Conservation (phyloP, 108 stramenopile species). For the Mayamaea pseudoterrestris region DNA sequence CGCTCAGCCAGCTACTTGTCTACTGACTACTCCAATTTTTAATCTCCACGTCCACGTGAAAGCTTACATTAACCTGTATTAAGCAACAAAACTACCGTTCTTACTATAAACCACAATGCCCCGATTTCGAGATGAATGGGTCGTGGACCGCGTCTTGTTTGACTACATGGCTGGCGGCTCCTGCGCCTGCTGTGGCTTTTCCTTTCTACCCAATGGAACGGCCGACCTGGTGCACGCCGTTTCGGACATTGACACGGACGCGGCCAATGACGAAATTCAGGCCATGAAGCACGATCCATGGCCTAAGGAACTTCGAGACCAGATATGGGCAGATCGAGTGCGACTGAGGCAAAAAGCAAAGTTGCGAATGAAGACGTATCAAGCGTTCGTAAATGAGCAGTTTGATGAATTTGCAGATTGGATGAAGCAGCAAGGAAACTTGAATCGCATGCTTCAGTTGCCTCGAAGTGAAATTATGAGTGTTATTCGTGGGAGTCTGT, state of each 20-base stretch:
- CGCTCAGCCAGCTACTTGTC: too few species aligned
- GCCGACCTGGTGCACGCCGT: constrained; percentile 55
- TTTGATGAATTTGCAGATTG: constrained; percentile 17
- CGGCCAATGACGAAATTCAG: constrained; percentile 42
- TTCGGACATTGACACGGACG: constrained; percentile 78
- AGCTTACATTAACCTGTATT: too few species aligned
- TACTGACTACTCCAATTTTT: too few species aligned
- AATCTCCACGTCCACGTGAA: too few species aligned
- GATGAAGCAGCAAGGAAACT: constrained; percentile 21
- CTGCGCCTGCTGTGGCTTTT: constrained; percentile 63
- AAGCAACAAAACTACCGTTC: too few species aligned
- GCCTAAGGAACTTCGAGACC: constrained; percentile 50
- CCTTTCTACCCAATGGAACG: constrained; percentile 55
- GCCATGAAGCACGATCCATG: constrained; percentile 52
- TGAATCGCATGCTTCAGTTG: constrained; percentile 45
- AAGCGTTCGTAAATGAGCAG: constrained; percentile 40
- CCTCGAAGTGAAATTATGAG: constrained; percentile 55
- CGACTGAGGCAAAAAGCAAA: constrained; percentile 68
- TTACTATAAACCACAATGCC: constrained; percentile 38
- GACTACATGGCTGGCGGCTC: constrained; percentile 63
- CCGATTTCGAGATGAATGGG: constrained; percentile 71
- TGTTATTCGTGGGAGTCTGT: constrained; percentile 26
- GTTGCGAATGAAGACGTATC: constrained; percentile 51
- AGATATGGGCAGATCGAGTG: constrained; percentile 77
- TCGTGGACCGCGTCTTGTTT: constrained; percentile 75